Evolutionary conservation across 2,329 filamentous ascomycete genomes (phyloP).

Genomic region (Immersiporthe knoxdaviesiana): DNA sequence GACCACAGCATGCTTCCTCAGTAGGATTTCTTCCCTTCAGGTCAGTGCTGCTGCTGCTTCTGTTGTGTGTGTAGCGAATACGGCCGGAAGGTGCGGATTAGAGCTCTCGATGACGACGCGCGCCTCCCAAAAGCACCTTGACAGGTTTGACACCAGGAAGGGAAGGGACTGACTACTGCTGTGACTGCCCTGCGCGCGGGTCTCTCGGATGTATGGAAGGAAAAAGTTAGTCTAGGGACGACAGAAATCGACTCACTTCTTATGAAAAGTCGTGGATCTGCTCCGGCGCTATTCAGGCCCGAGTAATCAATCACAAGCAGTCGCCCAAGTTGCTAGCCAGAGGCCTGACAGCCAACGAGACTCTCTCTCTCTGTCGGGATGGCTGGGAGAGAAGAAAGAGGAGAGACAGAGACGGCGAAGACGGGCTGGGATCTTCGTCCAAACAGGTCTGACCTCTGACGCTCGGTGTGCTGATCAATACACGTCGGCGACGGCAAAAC

Average conservation of each 20-base stretch:
- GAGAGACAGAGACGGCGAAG: neutral
- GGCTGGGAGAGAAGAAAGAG: neutral
- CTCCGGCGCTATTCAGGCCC: constrained; percentile 8
- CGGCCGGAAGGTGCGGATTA: neutral
- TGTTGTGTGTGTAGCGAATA: neutral
- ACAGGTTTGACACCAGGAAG: neutral
- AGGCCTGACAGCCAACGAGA: neutral
- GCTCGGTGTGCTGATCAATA: neutral
- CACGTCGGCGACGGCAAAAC: neutral
- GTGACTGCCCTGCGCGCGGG: neutral
- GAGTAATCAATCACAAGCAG: neutral
- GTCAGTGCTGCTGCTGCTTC: neutral
- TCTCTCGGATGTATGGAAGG: constrained; percentile 4
- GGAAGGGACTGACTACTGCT: too few relatives aligned
- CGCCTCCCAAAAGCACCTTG: neutral
- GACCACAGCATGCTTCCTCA: neutral
- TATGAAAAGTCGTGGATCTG: neutral
- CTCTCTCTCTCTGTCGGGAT: neutral
- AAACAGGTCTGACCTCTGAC: neutral
- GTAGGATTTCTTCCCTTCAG: neutral
- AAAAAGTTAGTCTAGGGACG: neutral
- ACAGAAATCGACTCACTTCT: neutral
- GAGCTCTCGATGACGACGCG: neutral
- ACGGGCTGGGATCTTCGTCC: neutral
- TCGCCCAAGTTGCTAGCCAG: neutral